Evolutionary conservation across 495 filamentous ascomycete species (phyloP), one percentile per base, ranked within the genome.

Genomic region (Hamigera avellanea): DNA sequence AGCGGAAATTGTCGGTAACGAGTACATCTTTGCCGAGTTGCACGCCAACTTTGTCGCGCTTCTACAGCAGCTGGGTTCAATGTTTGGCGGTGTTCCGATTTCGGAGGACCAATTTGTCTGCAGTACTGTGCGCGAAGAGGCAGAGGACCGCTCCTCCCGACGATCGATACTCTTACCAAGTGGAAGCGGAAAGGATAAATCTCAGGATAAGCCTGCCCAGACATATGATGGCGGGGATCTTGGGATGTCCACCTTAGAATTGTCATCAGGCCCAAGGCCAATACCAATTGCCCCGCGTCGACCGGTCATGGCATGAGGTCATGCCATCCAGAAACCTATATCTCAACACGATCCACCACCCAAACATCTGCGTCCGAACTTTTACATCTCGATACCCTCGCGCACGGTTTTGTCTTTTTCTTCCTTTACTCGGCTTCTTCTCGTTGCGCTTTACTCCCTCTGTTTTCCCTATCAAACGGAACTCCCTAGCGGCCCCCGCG

Each of bases 1-100:
- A 32, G 81, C 82, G 1, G 88, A 95, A 57, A 74, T 95, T 33
- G 80, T 88, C 12, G 88, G 88, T 19, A 69, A 83, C 38, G 82
- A 84, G 17, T 79, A 86, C 53, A 81, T 95, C 45, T 95, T 95
- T 53, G 77, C 93, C 19, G 77, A 93, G 56, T 57, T 95, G 26
- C 88, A 95, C 59, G 71, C 75, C 16, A 60, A 73, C 25, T 95
- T 95, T 54, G 81, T 88, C 12, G 69, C 72, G 33, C 57, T 93
- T 26, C 52, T 91, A 37, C 67, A 81, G 29, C 75, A 82, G 46
- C 54, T 89, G 26, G 75, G 76, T 18, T 48, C 52, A 6, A 62
- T 67, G 52, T 67, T 67, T 42, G 66, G 66, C 3, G 62, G 61
- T 8, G 40, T 60, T 12, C 59, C 62, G 2, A 46, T 67, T 14